phyloP scores from a whole-genome alignment of 176 grass and related monocot species.

The Oryza australiensis region DNA sequence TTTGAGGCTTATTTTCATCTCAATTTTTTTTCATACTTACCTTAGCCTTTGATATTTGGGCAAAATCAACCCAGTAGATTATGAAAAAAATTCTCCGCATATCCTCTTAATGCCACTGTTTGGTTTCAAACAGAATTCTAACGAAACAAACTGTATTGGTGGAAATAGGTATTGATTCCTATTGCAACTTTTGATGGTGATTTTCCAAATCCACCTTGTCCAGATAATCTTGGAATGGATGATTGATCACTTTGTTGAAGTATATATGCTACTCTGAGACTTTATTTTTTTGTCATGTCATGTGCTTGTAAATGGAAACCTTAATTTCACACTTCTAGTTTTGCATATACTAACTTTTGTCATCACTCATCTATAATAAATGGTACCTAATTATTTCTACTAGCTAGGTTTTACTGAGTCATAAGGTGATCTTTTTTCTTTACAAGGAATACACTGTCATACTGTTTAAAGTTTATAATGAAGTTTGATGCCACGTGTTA shows the following conservation, averaged over 20 bases:
- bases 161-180: slow-evolving; percentile 8
- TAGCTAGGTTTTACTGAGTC: neutral
- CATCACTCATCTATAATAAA: neutral
- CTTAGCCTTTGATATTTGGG: slow-evolving; percentile 5
- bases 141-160: neutral
- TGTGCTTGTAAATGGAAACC: slow-evolving; percentile 27
- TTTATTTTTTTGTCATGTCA: neutral
- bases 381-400: neutral
- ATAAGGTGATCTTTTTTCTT: neutral
- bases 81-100: neutral
- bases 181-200: neutral
- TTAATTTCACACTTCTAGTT: neutral
- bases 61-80: neutral
- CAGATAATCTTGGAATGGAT: slow-evolving; percentile 5
- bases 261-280: neutral
- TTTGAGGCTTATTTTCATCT: slow-evolving; percentile 4
- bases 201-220: neutral
- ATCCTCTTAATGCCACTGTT: neutral
- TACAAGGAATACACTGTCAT: neutral
- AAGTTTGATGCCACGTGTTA: slow-evolving; percentile 8
- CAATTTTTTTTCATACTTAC: neutral
- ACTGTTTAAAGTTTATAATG: slow-evolving; percentile 16
- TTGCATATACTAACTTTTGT: slow-evolving; percentile 7
- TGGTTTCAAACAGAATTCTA: slow-evolving; percentile 4
- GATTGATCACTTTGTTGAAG: neutral